Percentiles rank a stretch among this genome's conserved stretches.
Conservation (phyloP, 2,329 filamentous ascomycete genomes). For the Paraphoma chrysanthemicola region DNA sequence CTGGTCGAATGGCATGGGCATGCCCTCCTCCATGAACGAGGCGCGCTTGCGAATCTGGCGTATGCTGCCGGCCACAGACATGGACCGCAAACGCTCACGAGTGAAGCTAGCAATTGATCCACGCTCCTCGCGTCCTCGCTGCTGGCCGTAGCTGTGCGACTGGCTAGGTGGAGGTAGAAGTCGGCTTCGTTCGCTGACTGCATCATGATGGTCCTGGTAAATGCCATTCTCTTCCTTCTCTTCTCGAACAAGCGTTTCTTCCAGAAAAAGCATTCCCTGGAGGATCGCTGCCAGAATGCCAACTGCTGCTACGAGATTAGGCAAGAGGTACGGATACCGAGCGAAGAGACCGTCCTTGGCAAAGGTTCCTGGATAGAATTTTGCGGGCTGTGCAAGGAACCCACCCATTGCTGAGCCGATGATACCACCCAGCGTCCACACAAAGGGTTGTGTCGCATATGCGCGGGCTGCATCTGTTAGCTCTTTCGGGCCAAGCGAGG, state of each 20-base stretch:
- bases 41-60: conserved; percentile 44
- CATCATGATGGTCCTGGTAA: conserved; percentile 67
- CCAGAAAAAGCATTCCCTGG: conserved; percentile 77
- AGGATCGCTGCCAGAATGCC: conserved; percentile 81
- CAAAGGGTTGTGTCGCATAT: conserved; percentile 91
- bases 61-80: conserved; percentile 38
- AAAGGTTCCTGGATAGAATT: conserved; percentile 76
- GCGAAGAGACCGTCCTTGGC: conserved; percentile 74
- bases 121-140: conserved; percentile 38
- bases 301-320: conserved; percentile 81
- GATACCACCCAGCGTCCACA: conserved; percentile 90
- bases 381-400: conserved; percentile 79
- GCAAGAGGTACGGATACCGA: conserved; percentile 83
- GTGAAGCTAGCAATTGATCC: conserved; percentile 33
- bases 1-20: conserved; percentile 41
- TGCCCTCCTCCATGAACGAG: conserved; percentile 46
- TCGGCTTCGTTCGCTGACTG: conserved; percentile 74
- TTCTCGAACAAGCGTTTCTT: conserved; percentile 68
- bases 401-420: conserved; percentile 87
- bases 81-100: conserved; percentile 33
- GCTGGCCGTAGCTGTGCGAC: conserved; percentile 60
- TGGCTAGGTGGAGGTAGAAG: conserved; percentile 42
- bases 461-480: conserved; percentile 68
- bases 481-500: not conserved
- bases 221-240: conserved; percentile 47